Evolutionary conservation across 2,329 filamentous ascomycete species (phyloP).

Genomic region (Fusarium domesticum): DNA sequence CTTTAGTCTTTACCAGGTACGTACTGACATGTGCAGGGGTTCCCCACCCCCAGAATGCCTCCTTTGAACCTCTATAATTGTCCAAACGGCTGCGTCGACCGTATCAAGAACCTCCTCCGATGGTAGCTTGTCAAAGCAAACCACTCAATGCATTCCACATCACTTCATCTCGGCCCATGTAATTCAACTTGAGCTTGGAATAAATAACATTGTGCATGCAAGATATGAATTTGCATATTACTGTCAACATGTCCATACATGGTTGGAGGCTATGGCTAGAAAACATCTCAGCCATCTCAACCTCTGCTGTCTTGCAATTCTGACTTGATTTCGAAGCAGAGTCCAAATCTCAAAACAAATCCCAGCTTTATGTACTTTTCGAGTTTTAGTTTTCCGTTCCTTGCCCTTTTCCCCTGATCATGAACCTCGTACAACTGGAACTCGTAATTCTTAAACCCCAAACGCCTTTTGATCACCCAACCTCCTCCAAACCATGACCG

Average conservation of each 20-base stretch:
- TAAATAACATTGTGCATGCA: not conserved
- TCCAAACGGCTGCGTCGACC: conserved; percentile 2
- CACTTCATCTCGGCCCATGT: not conserved
- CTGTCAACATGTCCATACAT: not conserved
- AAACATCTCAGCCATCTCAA: not conserved
- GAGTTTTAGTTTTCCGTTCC: not conserved
- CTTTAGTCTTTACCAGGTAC: not conserved
- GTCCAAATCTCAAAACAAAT: not conserved
- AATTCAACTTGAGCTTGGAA: not conserved
- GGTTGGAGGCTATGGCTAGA: too few relatives aligned
- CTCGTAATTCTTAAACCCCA: not conserved
- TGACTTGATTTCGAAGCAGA: not conserved
- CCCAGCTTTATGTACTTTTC: not conserved
- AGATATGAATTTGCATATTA: not conserved
- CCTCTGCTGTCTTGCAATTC: not conserved
- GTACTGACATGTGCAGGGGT: conserved; percentile 9
- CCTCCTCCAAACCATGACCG: not conserved
- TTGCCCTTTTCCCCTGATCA: not conserved
- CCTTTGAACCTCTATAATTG: too few relatives aligned
- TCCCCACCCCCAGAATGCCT: conserved; percentile 17
- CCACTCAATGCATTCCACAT: not conserved
- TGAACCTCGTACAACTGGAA: not conserved
- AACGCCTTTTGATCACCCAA: not conserved
- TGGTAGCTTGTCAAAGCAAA: not conserved
- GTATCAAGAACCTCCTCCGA: not conserved